Evolutionary conservation across 768 basidiomycete genomes (phyloP), one percentile per base, ranked within the genome.

Genomic region (Fibroporia radiculosa): DNA sequence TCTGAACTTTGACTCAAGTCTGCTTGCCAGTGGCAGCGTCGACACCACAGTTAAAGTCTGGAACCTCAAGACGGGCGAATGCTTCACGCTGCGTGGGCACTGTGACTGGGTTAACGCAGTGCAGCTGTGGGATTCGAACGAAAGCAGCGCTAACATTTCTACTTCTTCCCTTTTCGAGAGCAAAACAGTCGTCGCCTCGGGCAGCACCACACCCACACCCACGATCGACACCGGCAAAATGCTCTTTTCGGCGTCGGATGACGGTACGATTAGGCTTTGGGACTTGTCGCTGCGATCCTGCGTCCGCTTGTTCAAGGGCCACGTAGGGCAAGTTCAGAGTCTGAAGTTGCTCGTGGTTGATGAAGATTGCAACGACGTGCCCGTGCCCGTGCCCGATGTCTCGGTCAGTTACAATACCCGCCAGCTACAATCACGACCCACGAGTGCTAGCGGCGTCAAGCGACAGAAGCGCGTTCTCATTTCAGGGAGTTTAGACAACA

Each of bases 101-200:
- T 70, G 71, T 26, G 93, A 98, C 57, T 96, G 96, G 93, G 93
- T 99, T 47, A 98, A 98, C 59, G 73, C 89, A 2, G 95, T 99
- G 18, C 78, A 83, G 52, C 67, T 99, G 27, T 99, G 96, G 95
- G 91, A 97, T 59, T 73, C 76, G 2, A 69, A 66, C 45, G 54
- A 50, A 24, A 47, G 65, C 12, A 59, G 65, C 11, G 45, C 64
- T 16, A 55, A 59, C 24, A 42, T 63, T 29, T 57, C 49, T 32
- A 22, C 54, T 2, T 39, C 42, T 14, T 18, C 16, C 32, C 28
- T 41, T 13, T 25, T 49, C 25, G 52, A 49, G 16, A 26, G 4
- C 19, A 20, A 18, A 20, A 6, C 34, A 11, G 22, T n/a, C 3
- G 39, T 19, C 13, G 33, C 12, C 31, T 18, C 47, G 13, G n/a